Conservation (phyloP, 2,329 filamentous ascomycete species). For the Ophioceras dolichostomum region DNA sequence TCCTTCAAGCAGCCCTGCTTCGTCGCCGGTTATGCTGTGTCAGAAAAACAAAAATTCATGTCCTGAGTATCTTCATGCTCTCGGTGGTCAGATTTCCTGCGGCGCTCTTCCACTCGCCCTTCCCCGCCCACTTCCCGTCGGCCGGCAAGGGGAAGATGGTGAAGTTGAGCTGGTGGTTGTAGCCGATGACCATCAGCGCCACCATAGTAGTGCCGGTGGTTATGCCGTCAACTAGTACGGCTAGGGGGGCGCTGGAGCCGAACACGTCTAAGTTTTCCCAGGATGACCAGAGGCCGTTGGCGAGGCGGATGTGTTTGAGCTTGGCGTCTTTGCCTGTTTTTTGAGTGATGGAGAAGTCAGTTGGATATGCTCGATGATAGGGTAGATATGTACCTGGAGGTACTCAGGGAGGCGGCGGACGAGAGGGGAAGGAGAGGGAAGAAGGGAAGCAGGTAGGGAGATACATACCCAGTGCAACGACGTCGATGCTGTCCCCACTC, state of each 20-base stretch:
- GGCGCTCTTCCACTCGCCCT: neutral
- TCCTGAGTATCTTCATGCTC: neutral
- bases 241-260: neutral
- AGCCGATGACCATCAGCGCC: neutral
- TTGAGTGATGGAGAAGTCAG: too few relatives aligned
- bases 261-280: neutral
- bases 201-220: neutral
- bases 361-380: too few relatives aligned
- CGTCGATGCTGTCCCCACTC: neutral
- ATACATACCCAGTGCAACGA: neutral
- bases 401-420: too few relatives aligned
- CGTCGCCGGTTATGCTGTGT: too few relatives aligned
- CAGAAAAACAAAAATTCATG: too few relatives aligned
- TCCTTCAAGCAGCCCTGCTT: too few relatives aligned
- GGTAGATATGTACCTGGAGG: too few relatives aligned
- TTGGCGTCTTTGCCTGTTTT: neutral
- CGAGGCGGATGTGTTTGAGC: neutral
- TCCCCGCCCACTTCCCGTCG: neutral
- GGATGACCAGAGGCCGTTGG: neutral
- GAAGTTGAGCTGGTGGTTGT: neutral
- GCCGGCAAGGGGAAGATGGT: neutral
- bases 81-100: neutral
- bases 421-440: too few relatives aligned
- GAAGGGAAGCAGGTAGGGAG: too few relatives aligned
- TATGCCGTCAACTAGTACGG: neutral